Evolutionary conservation across 768 basidiomycete species (phyloP), one percentile per base, ranked within the genome.

Genomic region (Sutorius australiensis): DNA sequence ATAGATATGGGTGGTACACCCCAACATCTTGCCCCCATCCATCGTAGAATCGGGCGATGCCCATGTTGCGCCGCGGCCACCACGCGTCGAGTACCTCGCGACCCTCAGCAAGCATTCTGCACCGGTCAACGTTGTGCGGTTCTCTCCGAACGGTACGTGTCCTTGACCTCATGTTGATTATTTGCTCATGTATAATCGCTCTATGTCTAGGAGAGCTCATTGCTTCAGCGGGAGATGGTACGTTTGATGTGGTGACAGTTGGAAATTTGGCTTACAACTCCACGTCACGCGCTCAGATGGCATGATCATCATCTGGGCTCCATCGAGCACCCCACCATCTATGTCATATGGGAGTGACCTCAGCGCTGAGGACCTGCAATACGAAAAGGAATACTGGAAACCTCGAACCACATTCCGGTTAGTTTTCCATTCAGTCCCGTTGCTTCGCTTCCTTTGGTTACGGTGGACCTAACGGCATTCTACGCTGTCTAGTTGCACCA

Each of bases 211-310:
- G 92, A 42, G 93, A 95, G 65, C 73, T 86, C 31, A 85, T 99
- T 65, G 97, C 97, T 46, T 97, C 95, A 13, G 95, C 97, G 43
- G 97, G 97, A 47, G 97, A 99, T 76, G 95, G 95, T 95, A 67
- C 62, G 86, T 56, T 48, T 17, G 24, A 33, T 54, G 45, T 54
- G 45, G 48, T 49, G 55, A 53, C 42, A 13, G 3, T 43, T 38
- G 13, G 14, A 9, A 47, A 40, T 5, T 55, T 41, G 46, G 27
- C 36, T 59, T 14, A 51, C 33, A 42, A 41, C 16, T 37, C 5
- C 46, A 7, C 33, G 27, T 28, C 5, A 46, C 47, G 17, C 34
- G 43, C 38, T 12, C 30, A 97, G 95, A 99, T 73, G 97, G 97
- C 12, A 94, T 95, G 86, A 86, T 99, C 55, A 91, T 98, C 45